Percentiles rank a stretch among this genome's conserved stretches.
These are phyloP conservation scores for Cryomyces minteri DNA, from an alignment of 495 filamentous ascomycete genomes.

Conservation along the genomic window DNA sequence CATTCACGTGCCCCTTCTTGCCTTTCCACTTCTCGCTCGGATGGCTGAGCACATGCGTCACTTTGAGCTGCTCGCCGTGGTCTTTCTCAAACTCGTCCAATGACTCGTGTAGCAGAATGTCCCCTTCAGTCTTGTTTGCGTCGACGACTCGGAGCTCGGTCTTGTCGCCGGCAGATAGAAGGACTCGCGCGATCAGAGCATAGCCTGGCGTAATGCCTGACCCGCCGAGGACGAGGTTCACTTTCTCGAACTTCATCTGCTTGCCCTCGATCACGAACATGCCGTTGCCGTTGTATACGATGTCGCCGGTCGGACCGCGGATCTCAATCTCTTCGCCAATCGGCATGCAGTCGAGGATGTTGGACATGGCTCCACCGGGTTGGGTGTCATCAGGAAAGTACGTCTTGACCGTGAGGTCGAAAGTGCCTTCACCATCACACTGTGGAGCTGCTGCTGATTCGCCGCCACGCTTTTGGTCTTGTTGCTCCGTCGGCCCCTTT, in stretches of 20 bases:
- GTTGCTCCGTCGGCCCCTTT: not conserved
- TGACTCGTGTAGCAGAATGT: conserved; percentile 18
- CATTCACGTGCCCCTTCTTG: conserved; percentile 14
- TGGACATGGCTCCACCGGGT: conserved; percentile 13
- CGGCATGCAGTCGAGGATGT: conserved; percentile 14
- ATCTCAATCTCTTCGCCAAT: conserved; percentile 14
- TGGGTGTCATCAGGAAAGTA: conserved; percentile 13
- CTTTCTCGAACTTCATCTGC: conserved; percentile 6
- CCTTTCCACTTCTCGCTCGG: conserved; percentile 17
- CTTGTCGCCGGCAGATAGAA: conserved; percentile 6
- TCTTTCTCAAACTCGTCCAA: conserved; percentile 12
- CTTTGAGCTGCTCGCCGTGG: conserved; percentile 13
- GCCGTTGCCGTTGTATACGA: conserved; percentile 10
- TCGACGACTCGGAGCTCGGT: conserved; percentile 18
- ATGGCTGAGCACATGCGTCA: conserved; percentile 20
- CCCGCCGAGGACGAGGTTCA: conserved; percentile 8
- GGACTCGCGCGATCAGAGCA: conserved; percentile 16
- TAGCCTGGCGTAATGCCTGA: conserved; percentile 18
- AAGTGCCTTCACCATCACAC: conserved; percentile 7
- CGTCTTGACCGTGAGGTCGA: conserved; percentile 11
- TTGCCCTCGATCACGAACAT: conserved; percentile 7
- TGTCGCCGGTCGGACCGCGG: conserved; percentile 10
- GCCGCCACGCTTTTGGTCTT: conserved; percentile 1
- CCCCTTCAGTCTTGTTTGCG: conserved; percentile 23
- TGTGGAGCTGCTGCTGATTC: not conserved